Base-by-base conservation (phyloP, 2,329 filamentous ascomycete genomes). In the Fusarium aywerte region DNA sequence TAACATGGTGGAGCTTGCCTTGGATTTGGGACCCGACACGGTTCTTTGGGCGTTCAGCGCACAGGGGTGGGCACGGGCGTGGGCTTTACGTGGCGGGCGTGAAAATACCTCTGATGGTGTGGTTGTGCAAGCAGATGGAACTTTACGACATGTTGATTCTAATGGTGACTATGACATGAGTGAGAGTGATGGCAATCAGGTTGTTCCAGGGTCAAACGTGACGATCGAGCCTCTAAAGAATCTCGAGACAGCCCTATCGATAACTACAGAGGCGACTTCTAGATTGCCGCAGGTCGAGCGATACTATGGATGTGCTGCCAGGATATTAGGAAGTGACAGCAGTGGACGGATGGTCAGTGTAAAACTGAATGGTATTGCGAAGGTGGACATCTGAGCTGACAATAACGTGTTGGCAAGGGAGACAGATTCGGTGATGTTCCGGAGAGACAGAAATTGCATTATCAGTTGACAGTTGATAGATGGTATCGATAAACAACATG, bases 31-130 rank as follows among this genome's bases (percentile, higher is more conserved):
- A 31, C 74, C 75, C 7, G 73, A 77, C 39, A 71, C 79, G 73
- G 61, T 79, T 21, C 64, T 79, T 52, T 80, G 75, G 77, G 76
- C 70, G 4, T 78, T 78, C 49, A 74, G 71, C 49, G 67, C 71
- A 36, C 73, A 78, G n/a, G 77, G 77, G 20, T 76, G 70, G 74
- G 73, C 73, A 25, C 71, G 66, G 52, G 72, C 74, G 33, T 80
- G 77, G 77, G 73, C 69, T 18, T 52, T 79, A 33, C 60, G 76
- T 47, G 64, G 57, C 13, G 73, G 75, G 16, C 62, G 62, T 47
- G 49, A 40, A 23, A 61, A 68, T 36, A 54, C 49, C 18, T 50
- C 66, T 39, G 65, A 60, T 27, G 65, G 59, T 38, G 68, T 67
- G 27, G 60, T 52, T 12, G 67, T 77, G 15, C 73, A 78, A 39